Percentiles rank a stretch among this genome's conserved stretches.
Conservation (phyloP, 768 basidiomycete genomes). For the Suillus spraguei region DNA sequence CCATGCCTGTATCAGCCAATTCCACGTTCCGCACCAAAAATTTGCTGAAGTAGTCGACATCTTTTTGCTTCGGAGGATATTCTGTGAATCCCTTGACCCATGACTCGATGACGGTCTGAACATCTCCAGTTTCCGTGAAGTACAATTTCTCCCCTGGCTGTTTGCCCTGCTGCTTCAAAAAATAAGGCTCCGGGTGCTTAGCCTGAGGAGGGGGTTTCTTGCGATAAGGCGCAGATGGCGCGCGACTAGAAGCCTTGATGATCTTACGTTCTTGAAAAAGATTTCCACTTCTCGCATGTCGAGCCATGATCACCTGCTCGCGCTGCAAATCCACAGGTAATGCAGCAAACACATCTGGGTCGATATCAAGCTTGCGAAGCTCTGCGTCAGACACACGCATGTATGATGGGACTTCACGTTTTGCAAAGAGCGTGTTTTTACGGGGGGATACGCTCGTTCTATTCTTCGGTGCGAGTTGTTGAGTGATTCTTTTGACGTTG, state of each 20-base stretch:
- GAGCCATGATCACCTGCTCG: constrained; percentile 69
- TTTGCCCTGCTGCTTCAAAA: constrained; percentile 58
- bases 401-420: constrained; percentile 35
- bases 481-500: constrained; percentile 60
- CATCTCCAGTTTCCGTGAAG: constrained; percentile 68
- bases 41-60: constrained; percentile 73
- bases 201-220: constrained; percentile 61
- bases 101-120: constrained; percentile 67
- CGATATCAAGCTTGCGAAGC: constrained; percentile 67
- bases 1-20: constrained; percentile 66
- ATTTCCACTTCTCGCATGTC: constrained; percentile 47
- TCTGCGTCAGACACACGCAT: constrained; percentile 56
- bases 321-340: constrained; percentile 70
- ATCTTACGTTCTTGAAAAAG: constrained; percentile 47
- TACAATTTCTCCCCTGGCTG: constrained; percentile 53
- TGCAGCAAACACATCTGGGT: constrained; percentile 66
- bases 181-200: constrained; percentile 47
- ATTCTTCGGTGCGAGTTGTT: constrained; percentile 62
- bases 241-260: constrained; percentile 44
- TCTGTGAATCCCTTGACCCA: constrained; percentile 74
- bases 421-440: constrained; percentile 41
- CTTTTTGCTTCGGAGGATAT: constrained; percentile 68
- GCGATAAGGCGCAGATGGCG: constrained; percentile 42
- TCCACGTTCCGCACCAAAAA: constrained; percentile 73
- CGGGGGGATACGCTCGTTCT: constrained; percentile 41